Evolutionary conservation across 1,139 yeast genomes (phyloP).

Genomic region (Meyerozyma smithsonii): DNA sequence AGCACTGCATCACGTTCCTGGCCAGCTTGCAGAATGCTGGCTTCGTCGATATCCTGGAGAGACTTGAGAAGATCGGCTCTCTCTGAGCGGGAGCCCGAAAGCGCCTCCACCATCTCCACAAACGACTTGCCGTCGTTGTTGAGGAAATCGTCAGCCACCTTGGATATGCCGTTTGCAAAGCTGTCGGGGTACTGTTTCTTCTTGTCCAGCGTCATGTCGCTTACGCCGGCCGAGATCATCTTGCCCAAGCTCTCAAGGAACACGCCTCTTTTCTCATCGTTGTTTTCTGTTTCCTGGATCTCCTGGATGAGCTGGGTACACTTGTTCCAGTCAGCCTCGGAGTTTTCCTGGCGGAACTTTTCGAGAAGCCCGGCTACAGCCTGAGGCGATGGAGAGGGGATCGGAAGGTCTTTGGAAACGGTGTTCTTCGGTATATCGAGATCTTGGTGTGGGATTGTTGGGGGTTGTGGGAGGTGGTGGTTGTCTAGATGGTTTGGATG

Average conservation of each 20-base stretch:
- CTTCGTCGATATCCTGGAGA: neutral
- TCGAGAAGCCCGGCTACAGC: neutral
- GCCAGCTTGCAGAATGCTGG: neutral
- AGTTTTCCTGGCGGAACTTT: neutral
- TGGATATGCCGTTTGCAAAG: conserved; percentile 25
- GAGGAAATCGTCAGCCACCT: conserved; percentile 73
- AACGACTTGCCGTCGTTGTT: conserved; percentile 72
- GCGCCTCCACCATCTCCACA: conserved; percentile 71
- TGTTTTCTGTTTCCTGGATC: neutral
- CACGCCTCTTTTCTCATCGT: neutral
- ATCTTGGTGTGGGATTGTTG: too few species aligned
- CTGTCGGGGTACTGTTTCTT: neutral
- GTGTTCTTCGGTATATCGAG: neutral
- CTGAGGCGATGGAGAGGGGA: neutral
- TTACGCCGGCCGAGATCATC: neutral
- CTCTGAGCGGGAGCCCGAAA: conserved; percentile 55
- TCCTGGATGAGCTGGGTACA: neutral
- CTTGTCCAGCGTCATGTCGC: neutral
- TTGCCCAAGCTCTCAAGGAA: conserved; percentile 3
- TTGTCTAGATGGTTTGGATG: too few species aligned
- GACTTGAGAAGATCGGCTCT: conserved; percentile 36
- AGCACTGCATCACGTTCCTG: too few species aligned
- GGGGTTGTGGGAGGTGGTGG: neutral
- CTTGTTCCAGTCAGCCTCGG: neutral
- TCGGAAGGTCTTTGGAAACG: neutral